Evolutionary conservation across 495 filamentous ascomycete species (phyloP), one percentile per base, ranked within the genome.

Genomic region (Annulohypoxylon bovei): DNA sequence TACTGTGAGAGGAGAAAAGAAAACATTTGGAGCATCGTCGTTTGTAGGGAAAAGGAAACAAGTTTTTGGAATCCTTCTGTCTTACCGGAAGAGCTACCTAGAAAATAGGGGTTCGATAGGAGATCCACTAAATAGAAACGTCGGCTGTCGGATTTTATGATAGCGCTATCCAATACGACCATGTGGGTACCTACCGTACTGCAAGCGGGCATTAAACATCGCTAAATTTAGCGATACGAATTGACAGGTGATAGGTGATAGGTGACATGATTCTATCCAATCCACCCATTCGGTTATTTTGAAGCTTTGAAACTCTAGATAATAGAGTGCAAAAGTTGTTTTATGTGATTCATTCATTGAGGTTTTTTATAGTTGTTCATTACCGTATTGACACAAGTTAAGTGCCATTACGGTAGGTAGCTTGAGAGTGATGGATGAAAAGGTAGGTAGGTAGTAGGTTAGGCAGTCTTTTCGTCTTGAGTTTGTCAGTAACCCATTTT

Each of bases 11-110:
- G 20, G 16, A 54, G 59, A 33, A 62, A 57, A 53, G 42, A 64
- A 65, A 58, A 22, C 30, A 69, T 65, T 64, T 46, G 5, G 20
- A 47, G 55, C 65, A 62, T 68, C 3, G 55, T 65, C 14, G 55
- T 55, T 54, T 46, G 30, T 49, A 49, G 25, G 14, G 39, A 32
- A 16, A 37, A 25, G 57, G 25, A 58, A 52, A 40, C 59, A 50
- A 59, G 55, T 50, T 39, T 39, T 9, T 40, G 35, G 32, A 16
- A 54, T 33, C 27, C n/a, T 33, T 32, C 27, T 20, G 12, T 35
- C 28, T 54, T 54, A 54, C 39, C 20, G 39, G 39, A 42, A 42
- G 39, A 42, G 39, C 39, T 42, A 42, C n/a, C 5, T 6, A 7
- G 39, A 42, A 42, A 42, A 42, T 42, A 42, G 39, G 58, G 63